phyloP scores from a whole-genome alignment of 2,329 filamentous ascomycete species.

The Clonostachys sp. region DNA sequence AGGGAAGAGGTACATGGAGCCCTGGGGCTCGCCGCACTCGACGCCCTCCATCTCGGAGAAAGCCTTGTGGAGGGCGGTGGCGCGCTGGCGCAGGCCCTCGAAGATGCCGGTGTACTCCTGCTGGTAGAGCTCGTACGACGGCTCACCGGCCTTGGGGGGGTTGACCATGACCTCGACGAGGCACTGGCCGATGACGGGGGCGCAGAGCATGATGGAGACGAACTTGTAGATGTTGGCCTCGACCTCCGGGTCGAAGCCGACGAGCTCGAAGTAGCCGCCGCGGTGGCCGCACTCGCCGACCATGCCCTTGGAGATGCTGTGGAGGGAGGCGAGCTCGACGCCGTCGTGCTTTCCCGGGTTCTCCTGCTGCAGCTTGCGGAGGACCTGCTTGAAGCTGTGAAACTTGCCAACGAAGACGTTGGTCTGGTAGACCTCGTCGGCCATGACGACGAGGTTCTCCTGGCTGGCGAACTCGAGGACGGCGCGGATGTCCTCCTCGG shows the following conservation, averaged over 20 bases:
- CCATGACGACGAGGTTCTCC: constrained; percentile 83
- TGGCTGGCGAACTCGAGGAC: constrained; percentile 85
- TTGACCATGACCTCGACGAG: constrained; percentile 98
- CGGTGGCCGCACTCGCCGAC: constrained; percentile 97
- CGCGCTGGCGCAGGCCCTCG: constrained; percentile 72
- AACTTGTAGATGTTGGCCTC: constrained; percentile 98
- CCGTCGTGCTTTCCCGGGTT: constrained; percentile 70
- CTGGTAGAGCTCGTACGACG: constrained; percentile 78
- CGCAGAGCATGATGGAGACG: constrained; percentile 93
- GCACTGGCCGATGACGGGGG: constrained; percentile 93
- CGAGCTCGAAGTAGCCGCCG: constrained; percentile 94
- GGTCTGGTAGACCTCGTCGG: constrained; percentile 98
- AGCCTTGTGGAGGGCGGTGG: constrained; percentile 80
- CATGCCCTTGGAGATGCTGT: constrained; percentile 97
- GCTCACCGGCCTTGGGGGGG: constrained; percentile 78
- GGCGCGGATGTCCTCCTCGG: constrained; percentile 71
- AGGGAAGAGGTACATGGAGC: constrained; percentile 98
- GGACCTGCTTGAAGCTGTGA: constrained; percentile 87
- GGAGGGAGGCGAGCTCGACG: constrained; percentile 85
- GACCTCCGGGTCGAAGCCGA: constrained; percentile 81
- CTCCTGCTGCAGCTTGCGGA: constrained; percentile 76
- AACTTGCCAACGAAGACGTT: constrained; percentile 96
- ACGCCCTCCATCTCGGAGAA: constrained; percentile 97
- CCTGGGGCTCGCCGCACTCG: constrained; percentile 83
- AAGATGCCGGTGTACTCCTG: constrained; percentile 83